Evolutionary conservation across 2,329 filamentous ascomycete species (phyloP).

Genomic region (Ceratocystis lukuohia): DNA sequence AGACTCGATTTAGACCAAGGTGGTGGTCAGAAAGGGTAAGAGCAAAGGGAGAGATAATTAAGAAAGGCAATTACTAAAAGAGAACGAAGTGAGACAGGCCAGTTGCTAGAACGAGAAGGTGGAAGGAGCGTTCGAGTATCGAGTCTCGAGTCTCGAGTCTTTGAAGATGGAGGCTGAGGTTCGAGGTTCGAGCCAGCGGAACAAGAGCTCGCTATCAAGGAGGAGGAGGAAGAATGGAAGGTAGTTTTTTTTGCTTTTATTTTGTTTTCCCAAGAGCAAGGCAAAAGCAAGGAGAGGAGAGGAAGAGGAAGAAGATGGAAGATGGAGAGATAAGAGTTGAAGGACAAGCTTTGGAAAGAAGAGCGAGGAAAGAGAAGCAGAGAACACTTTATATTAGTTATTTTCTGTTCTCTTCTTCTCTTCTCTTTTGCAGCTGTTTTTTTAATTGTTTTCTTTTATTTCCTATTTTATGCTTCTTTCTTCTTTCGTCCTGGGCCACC

Average conservation of each 20-base stretch:
- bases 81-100: conserved; percentile 1
- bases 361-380: neutral
- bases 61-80: neutral
- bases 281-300: neutral
- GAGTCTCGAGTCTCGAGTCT: neutral
- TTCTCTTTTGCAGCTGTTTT: neutral
- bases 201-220: neutral
- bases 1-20: neutral
- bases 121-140: neutral
- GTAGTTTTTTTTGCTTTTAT: no score
- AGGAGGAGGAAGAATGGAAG: neutral
- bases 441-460: neutral
- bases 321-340: neutral
- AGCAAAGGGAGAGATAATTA: conserved; percentile 3
- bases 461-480: neutral
- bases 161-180: neutral
- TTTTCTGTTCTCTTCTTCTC: neutral
- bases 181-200: neutral
- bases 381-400: conserved; percentile 6
- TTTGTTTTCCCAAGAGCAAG: neutral
- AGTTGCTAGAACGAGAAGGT: conserved; percentile 5
- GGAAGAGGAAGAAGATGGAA: neutral
- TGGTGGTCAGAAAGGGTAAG: conserved; percentile 5
- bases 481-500: neutral
- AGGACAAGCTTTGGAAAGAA: neutral